Evolutionary conservation across 140 eudicot species (phyloP).

Genomic region (Oenanthe javanica): DNA sequence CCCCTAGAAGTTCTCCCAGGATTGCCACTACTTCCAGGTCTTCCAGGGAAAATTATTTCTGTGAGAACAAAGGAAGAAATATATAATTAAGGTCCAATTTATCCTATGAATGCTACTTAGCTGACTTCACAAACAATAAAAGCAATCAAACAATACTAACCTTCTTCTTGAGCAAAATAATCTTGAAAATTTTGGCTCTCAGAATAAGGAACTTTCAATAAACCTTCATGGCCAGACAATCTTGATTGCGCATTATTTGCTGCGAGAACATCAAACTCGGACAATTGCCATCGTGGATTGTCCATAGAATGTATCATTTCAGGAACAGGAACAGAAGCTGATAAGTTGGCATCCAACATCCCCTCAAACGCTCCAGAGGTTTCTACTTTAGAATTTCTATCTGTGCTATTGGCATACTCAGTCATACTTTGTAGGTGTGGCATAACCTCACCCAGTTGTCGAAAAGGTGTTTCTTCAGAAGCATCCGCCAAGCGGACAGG

Average conservation of each 20-base stretch:
- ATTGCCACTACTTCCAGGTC: conserved; percentile 56
- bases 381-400: conserved; percentile 25
- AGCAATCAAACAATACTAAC: conserved; percentile 23
- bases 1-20: conserved; percentile 27
- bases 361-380: conserved; percentile 24
- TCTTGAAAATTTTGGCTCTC: conserved; percentile 52
- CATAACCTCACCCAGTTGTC: conserved; percentile 73
- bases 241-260: conserved; percentile 27
- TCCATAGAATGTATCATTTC: conserved; percentile 31
- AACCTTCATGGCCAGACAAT: conserved; percentile 27
- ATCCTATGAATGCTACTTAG: background rate
- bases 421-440: conserved; percentile 42
- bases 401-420: conserved; percentile 21
- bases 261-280: conserved; percentile 36
- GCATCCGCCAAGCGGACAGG: conserved; percentile 58
- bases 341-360: conserved; percentile 22
- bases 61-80: conserved; percentile 8
- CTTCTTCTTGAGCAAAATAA: conserved; percentile 61
- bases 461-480: conserved; percentile 63
- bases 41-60: conserved; percentile 55
- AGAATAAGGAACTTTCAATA: conserved; percentile 24
- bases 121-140: background rate
- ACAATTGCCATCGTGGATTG: conserved; percentile 47
- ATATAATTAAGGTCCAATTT: background rate
- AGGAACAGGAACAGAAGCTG: conserved; percentile 33